These are phyloP conservation scores for Aspergillus udagawae DNA, from an alignment of 2,329 filamentous ascomycete genomes.

Conservation along the genomic window DNA sequence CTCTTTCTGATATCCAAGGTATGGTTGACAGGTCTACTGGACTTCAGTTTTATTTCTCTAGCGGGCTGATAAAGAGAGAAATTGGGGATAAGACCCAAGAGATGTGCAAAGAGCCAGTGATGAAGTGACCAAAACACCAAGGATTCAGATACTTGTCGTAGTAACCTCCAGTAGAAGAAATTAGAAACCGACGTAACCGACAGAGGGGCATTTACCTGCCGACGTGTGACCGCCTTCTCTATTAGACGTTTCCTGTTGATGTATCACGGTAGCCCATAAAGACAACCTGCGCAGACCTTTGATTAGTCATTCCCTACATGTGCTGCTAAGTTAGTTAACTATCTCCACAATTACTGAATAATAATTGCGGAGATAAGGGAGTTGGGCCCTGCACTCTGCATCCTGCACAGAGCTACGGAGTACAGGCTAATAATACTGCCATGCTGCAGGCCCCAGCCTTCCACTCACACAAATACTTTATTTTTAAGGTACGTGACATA, in stretches of 20 bases:
- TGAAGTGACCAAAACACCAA: slow-evolving; percentile 1
- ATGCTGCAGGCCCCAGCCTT: not conserved
- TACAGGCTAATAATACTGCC: not conserved
- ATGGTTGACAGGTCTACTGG: slow-evolving; percentile 2
- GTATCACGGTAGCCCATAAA: not conserved
- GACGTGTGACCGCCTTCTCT: slow-evolving; percentile 18
- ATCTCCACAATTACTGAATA: slow-evolving; percentile 16
- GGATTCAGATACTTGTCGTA: not conserved
- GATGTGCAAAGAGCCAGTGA: slow-evolving; percentile 1
- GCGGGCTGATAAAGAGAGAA: not conserved
- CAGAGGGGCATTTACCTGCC: slow-evolving; percentile 25
- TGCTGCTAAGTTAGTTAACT: too few relatives aligned
- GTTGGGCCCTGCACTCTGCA: not conserved
- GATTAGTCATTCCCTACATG: not conserved
- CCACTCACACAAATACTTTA: not conserved
- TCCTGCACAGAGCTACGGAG: not conserved
- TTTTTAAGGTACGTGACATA: not conserved
- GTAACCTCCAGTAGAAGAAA: slow-evolving; percentile 7
- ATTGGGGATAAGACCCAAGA: not conserved
- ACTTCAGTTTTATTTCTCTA: not conserved
- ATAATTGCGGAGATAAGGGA: slow-evolving; percentile 7
- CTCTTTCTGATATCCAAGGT: slow-evolving; percentile 5
- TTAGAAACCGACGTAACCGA: slow-evolving; percentile 19
- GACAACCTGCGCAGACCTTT: slow-evolving; percentile 6
- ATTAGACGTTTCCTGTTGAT: not conserved